A percentile compares a stretch with the other conserved stretches of the same genome.
These are phyloP conservation scores for Leishmania martiniquensis DNA, from an alignment of 208 protist genomes.

Conservation along the genomic window DNA sequence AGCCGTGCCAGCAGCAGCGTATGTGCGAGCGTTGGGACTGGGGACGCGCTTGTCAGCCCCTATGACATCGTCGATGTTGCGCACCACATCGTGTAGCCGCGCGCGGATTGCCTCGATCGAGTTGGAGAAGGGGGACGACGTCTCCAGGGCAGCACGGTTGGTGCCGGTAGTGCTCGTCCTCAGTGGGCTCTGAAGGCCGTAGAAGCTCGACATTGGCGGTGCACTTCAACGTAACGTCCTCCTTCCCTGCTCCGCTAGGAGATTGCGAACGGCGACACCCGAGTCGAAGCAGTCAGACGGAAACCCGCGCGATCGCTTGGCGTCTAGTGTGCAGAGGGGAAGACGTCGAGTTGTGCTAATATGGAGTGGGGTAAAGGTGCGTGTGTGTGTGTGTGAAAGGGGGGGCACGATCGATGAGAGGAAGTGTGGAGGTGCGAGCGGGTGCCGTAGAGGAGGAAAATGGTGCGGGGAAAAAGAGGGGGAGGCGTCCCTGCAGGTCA, in stretches of 20 bases:
- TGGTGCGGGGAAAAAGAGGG: neutral
- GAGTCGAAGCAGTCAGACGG: neutral
- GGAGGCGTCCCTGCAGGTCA: too few species aligned
- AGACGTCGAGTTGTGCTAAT: neutral
- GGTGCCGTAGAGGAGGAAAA: neutral
- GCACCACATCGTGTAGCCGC: slow-evolving; percentile 53
- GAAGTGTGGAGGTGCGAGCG: neutral
- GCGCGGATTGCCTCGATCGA: slow-evolving; percentile 38
- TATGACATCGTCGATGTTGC: slow-evolving; percentile 51
- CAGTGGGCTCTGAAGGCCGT: neutral
- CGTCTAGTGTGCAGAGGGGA: neutral
- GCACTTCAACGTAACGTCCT: too few species aligned
- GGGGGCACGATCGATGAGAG: too few species aligned
- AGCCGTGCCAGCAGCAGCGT: neutral
- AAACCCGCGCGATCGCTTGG: neutral
- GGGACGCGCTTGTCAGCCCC: neutral
- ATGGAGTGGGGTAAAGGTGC: neutral
- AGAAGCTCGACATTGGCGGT: neutral
- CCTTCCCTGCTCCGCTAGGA: neutral
- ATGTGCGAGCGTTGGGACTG: neutral
- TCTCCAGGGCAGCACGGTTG: neutral
- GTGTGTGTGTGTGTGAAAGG: too few species aligned
- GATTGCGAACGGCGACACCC: neutral
- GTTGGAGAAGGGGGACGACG: slow-evolving; percentile 7
- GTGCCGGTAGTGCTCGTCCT: neutral